Evolutionary conservation across 192 early-diverging fungal genomes (phyloP), one percentile per base, ranked within the genome.

Genomic region (Coemansia sp.): DNA sequence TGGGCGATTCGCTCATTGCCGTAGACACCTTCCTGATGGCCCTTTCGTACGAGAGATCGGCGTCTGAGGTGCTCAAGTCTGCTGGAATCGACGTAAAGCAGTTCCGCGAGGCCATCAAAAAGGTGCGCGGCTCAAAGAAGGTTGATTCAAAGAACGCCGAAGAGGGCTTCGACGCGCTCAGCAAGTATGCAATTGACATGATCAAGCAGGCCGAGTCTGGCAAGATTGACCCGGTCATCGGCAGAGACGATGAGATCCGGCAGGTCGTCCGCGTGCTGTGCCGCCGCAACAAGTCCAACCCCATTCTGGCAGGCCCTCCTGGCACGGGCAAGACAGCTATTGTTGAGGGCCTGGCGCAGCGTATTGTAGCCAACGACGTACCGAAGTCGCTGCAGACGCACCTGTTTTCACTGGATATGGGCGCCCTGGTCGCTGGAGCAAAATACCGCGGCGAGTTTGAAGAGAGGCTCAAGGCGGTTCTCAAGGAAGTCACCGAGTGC

Each of bases 381-480:
- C 96, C 96, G 1, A 67, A 84, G 38, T 87, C 83, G 19, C 73
- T 99, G 20, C 85, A 93, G 33, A 80, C 81, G 25, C 82, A 81
- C 27, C 71, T 99, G 25, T 97, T 83, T 46, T 92, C 90, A 1
- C 82, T 99, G 39, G 96, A 99, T 67, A 97, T 99, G 93, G 94
- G 92, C 32, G 89, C 96, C 5, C 68, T 91, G 22, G 71, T 87
- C 29, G 94, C 96, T 4, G 96, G 96, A 33, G 88, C 94, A 33
- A 95, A 95, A 72, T 97, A 93, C 71, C 85, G 90, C 41, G 96
- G 96, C 54, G 94, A 99, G 80, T 99, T 97, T 53, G 96, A 99
- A 64, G 95, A 97, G 64, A 86, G 96, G 20, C 82, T 99, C 32
- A 97, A 99, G 83, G 80, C 91, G 0, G 89, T 99, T 7, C 79